These are phyloP conservation scores for Trametes punicea DNA, from an alignment of 768 basidiomycete species.

Conservation along the genomic window DNA sequence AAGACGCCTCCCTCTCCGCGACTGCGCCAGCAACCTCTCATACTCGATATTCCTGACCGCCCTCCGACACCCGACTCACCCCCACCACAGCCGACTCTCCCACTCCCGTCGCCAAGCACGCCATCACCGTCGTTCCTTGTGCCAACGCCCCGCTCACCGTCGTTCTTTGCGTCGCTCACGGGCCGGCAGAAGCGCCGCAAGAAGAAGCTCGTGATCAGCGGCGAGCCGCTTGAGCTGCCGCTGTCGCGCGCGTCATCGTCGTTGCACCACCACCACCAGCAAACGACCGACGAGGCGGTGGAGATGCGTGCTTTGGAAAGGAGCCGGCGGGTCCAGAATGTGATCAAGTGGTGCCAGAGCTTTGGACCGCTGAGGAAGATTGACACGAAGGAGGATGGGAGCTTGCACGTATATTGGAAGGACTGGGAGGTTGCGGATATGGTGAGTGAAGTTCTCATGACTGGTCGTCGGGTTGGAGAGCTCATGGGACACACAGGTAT, in stretches of 20 bases:
- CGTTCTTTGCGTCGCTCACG: conserved; percentile 23
- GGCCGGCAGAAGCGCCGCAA: conserved; percentile 19
- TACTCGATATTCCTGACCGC: conserved; percentile 13
- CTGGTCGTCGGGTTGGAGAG: neutral
- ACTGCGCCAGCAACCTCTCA: neutral
- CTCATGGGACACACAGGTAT: conserved; percentile 19
- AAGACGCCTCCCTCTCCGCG: conserved; percentile 5
- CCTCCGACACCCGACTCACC: conserved; percentile 20
- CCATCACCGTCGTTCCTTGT: conserved; percentile 27
- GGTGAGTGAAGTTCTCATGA: conserved; percentile 17
- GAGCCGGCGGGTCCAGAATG: conserved; percentile 20
- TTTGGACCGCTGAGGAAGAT: conserved; percentile 26
- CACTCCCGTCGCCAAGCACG: conserved; percentile 25
- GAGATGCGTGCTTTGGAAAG: conserved; percentile 11
- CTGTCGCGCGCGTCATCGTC: conserved; percentile 6
- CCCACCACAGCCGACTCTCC: conserved; percentile 26
- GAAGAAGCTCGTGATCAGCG: conserved; percentile 28
- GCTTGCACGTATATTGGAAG: conserved; percentile 29
- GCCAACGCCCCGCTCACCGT: conserved; percentile 18
- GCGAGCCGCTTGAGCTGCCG: conserved; percentile 5
- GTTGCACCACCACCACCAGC: neutral
- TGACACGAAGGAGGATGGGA: conserved; percentile 26
- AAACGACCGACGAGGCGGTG: conserved; percentile 6
- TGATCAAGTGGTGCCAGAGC: conserved; percentile 27
- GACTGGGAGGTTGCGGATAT: conserved; percentile 29